Evolutionary conservation across 2,329 filamentous ascomycete genomes (phyloP).

Genomic region (Aspergillus eucalypticola): DNA sequence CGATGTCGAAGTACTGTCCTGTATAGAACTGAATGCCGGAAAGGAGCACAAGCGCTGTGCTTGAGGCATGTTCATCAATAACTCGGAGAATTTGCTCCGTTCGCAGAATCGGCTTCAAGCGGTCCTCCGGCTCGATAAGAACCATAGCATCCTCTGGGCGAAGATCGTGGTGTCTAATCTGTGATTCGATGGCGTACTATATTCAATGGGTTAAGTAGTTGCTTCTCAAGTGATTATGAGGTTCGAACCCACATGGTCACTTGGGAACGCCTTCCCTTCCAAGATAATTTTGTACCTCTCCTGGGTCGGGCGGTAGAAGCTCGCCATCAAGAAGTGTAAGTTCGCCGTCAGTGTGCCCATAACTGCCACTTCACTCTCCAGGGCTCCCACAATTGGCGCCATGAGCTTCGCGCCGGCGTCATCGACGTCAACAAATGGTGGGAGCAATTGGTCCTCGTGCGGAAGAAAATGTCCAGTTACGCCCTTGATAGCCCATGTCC

Average conservation of each 20-base stretch:
- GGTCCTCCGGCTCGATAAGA: slow-evolving; percentile 65
- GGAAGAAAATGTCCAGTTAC: slow-evolving; percentile 80
- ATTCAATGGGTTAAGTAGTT: slow-evolving; percentile 9
- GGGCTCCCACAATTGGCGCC: slow-evolving; percentile 72
- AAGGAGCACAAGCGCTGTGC: slow-evolving; percentile 74
- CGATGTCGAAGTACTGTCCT: slow-evolving; percentile 83
- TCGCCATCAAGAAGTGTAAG: slow-evolving; percentile 77
- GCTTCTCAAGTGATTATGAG: background rate
- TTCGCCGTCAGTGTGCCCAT: slow-evolving; percentile 88
- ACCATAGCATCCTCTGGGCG: slow-evolving; percentile 70
- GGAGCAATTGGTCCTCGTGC: slow-evolving; percentile 66
- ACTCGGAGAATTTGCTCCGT: slow-evolving; percentile 70
- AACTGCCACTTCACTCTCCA: slow-evolving; percentile 71
- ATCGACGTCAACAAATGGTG: slow-evolving; percentile 76
- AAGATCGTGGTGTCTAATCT: slow-evolving; percentile 70
- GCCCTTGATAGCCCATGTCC: slow-evolving; percentile 81
- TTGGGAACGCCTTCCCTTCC: slow-evolving; percentile 89
- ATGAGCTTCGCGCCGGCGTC: slow-evolving; percentile 70
- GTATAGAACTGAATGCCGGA: slow-evolving; percentile 92
- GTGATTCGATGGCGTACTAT: slow-evolving; percentile 80
- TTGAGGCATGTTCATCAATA: slow-evolving; percentile 73
- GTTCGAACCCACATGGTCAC: slow-evolving; percentile 65
- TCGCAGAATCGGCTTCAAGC: slow-evolving; percentile 58
- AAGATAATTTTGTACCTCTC: slow-evolving; percentile 75
- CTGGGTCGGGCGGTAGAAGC: slow-evolving; percentile 73